Evolutionary conservation across 805 yeast genomes (phyloP), one percentile per base, ranked within the genome.

Genomic region (Candida qinlingensis): DNA sequence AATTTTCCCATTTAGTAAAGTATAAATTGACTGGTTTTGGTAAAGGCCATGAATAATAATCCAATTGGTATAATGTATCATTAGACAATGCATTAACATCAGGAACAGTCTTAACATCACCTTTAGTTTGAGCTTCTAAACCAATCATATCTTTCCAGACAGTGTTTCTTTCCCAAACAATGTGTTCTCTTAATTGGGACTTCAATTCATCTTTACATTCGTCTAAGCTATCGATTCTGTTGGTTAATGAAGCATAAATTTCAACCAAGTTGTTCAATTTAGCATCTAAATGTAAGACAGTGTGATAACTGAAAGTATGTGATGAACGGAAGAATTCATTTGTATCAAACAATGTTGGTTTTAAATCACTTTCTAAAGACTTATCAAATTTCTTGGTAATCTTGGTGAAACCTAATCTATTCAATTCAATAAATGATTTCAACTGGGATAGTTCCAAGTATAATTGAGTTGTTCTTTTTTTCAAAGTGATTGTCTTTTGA

Each of bases 141-240:
- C 94, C 92, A 54, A 91, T 78, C 84, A 92, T 83, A 63, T 91
- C 97, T 59, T 94, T 82, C 98, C 98, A 91, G 19, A 90, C 96
- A 0, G 96, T 91, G 62, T 87, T 87, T 67, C 98, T 79, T 68
- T 91, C 97, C 95, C 96, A 92, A 19, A 91, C 96, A 42, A 91
- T 87, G 63, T 90, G 95, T 59, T 92, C 97, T 51, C 96, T 77
- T 54, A 92, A 69, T 52, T 75, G 80, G 2, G 82, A 74, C 48
- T 80, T 78, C 52, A 83, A 67, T 58, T 81, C 86, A 4, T 73
- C 64, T 54, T 69, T 75, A 34, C 81, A 80, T 8, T 67, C 58
- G 30, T 72, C 77, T 12, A 75, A 55, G 42, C 60, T 59, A 26
- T 57, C 51, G 40, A 54, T 53, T 40, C 58, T 72, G 54, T 50